Conservation (phyloP, 2,329 filamentous ascomycete genomes). For the Paracoccidioides brasiliensis region DNA sequence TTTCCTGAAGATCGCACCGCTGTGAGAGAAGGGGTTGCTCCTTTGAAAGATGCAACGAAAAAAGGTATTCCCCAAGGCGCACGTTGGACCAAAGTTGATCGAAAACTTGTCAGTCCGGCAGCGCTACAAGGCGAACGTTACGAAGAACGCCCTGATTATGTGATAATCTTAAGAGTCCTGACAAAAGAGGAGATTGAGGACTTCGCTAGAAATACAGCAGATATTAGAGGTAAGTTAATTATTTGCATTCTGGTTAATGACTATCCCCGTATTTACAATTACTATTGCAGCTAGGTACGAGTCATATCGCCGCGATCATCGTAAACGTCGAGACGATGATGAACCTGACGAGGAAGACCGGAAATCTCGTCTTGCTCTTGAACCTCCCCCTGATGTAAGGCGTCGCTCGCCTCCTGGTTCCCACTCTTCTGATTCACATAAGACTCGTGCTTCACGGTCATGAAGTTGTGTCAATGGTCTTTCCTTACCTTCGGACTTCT, state of each 20-base stretch:
- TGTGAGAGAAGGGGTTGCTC: slow-evolving; percentile 78
- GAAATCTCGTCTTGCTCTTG: background rate
- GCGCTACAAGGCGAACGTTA: slow-evolving; percentile 76
- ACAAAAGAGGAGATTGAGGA: slow-evolving; percentile 81
- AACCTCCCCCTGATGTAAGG: background rate
- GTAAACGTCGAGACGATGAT: background rate
- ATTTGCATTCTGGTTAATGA: background rate
- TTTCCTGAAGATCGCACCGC: slow-evolving; percentile 81
- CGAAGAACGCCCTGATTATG: slow-evolving; percentile 83
- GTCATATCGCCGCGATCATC: background rate
- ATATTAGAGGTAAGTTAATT: slow-evolving; percentile 56
- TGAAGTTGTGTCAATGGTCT: background rate
- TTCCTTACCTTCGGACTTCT: background rate
- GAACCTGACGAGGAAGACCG: background rate
- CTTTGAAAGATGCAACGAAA: slow-evolving; percentile 75
- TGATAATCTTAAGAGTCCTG: slow-evolving; percentile 81
- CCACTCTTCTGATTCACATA: background rate
- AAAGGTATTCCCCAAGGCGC: slow-evolving; percentile 65
- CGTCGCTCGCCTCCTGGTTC: background rate
- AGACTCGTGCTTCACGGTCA: background rate
- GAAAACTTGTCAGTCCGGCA: slow-evolving; percentile 77
- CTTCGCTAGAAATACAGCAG: slow-evolving; percentile 67
- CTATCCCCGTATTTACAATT: slow-evolving; percentile 11
- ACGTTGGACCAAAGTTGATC: slow-evolving; percentile 86
- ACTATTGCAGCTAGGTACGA: slow-evolving; percentile 9